These are phyloP conservation scores for Eremochloa ophiuroides DNA, from an alignment of 176 grass and related monocot genomes.

Conservation along the genomic window DNA sequence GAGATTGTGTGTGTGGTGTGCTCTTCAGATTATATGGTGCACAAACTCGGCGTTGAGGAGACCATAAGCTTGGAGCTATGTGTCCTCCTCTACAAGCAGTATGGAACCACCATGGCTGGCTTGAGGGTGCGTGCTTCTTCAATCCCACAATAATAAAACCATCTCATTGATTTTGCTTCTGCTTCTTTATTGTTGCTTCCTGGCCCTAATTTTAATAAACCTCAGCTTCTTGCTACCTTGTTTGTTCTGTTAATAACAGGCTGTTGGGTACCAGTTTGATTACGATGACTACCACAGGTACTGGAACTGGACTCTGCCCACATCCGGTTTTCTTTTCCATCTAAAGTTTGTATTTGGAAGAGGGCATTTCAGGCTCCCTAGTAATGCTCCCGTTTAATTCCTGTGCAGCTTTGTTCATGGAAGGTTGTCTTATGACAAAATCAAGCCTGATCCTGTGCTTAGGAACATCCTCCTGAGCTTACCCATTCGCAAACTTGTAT, in stretches of 20 bases:
- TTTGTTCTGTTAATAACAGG: conserved; percentile 33
- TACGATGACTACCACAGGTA: conserved; percentile 78
- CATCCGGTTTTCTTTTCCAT: background rate
- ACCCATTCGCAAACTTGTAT: conserved; percentile 81
- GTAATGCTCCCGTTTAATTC: background rate
- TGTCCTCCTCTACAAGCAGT: conserved; percentile 85
- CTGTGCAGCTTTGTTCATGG: conserved; percentile 85
- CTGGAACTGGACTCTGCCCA: background rate
- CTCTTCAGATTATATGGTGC: conserved; percentile 68
- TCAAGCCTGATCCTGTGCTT: conserved; percentile 73
- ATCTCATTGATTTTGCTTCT: background rate
- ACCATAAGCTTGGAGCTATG: conserved; percentile 56
- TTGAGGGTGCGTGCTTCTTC: conserved; percentile 41
- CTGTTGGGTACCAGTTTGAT: conserved; percentile 75
- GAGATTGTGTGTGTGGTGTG: background rate
- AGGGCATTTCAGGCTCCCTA: background rate
- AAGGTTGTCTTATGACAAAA: conserved; percentile 65
- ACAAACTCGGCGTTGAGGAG: conserved; percentile 67
- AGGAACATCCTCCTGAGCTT: conserved; percentile 72
- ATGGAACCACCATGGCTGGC: conserved; percentile 92
- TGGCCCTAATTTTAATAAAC: background rate
- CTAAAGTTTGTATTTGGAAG: background rate
- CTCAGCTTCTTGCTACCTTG: background rate
- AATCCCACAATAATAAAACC: background rate
- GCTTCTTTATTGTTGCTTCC: background rate